Conservation (phyloP, 176 grass and related monocot species). For the Ampelocalamus luodianensis region DNA sequence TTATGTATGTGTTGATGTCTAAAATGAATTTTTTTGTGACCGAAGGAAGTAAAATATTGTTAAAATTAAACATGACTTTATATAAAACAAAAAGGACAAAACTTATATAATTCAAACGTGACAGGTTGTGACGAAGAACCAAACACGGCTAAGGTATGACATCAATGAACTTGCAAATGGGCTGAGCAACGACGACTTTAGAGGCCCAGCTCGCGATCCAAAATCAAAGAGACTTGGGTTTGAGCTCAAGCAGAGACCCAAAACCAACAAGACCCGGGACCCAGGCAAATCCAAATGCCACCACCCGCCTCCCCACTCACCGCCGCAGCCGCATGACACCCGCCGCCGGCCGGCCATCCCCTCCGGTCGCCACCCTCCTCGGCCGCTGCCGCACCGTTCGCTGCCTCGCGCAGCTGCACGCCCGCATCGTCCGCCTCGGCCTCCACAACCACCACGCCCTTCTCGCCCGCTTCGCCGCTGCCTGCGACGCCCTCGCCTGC, state of each 20-base stretch:
- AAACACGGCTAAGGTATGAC: no score
- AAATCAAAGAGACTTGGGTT: neutral
- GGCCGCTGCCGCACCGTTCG: slow-evolving; percentile 37
- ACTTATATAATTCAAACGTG: no score
- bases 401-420: slow-evolving; percentile 57
- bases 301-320: slow-evolving; percentile 14
- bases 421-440: slow-evolving; percentile 50
- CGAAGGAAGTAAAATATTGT: no score
- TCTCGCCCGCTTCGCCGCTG: slow-evolving; percentile 68
- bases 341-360: slow-evolving; percentile 44
- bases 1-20: no score
- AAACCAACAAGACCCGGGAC: neutral
- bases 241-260: neutral
- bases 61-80: no score
- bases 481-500: slow-evolving; percentile 56
- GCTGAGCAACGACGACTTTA: neutral
- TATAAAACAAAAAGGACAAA: no score
- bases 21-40: no score
- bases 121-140: no score
- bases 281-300: slow-evolving; percentile 26
- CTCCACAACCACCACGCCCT: slow-evolving; percentile 72
- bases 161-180: neutral
- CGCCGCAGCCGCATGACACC: slow-evolving; percentile 52
- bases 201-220: neutral
- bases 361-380: slow-evolving; percentile 58